Percentiles rank a stretch among this genome's conserved stretches.
Conservation (phyloP, 495 filamentous ascomycete species). For the Talaromyces nanjingensis region DNA sequence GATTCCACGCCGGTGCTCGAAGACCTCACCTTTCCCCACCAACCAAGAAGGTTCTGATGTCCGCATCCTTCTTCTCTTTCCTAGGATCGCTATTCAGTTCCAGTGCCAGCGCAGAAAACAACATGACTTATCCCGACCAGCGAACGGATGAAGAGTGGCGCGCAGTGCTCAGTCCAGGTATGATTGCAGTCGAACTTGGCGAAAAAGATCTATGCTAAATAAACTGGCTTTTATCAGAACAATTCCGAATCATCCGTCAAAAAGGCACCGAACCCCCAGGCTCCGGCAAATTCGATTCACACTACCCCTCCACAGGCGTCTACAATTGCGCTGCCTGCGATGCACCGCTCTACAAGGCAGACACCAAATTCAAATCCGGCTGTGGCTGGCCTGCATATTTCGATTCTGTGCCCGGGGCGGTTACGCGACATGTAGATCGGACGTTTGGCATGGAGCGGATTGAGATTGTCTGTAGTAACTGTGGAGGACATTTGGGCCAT, state of each 20-base stretch:
- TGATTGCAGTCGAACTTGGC: neutral
- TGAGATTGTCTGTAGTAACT: slow-evolving; percentile 91
- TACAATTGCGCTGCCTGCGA: slow-evolving; percentile 83
- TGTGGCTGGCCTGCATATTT: slow-evolving; percentile 99
- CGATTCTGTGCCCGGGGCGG: slow-evolving; percentile 84
- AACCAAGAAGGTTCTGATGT: slow-evolving; percentile 33
- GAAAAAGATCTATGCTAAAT: neutral
- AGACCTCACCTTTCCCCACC: slow-evolving; percentile 20
- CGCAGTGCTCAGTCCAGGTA: slow-evolving; percentile 71
- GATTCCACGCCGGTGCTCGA: slow-evolving; percentile 4
- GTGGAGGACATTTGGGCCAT: slow-evolving; percentile 92
- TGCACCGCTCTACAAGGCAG: slow-evolving; percentile 81
- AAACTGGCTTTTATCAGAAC: slow-evolving; percentile 46
- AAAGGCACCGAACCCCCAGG: slow-evolving; percentile 82
- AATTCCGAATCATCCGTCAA: slow-evolving; percentile 86
- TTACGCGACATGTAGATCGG: slow-evolving; percentile 69
- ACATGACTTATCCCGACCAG: slow-evolving; percentile 75
- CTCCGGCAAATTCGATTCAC: slow-evolving; percentile 80
- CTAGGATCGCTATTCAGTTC: slow-evolving; percentile 72
- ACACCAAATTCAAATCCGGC: slow-evolving; percentile 89
- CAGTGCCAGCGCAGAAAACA: slow-evolving; percentile 36
- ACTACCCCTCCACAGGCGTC: slow-evolving; percentile 63
- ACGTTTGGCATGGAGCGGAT: slow-evolving; percentile 77
- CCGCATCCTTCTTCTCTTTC: slow-evolving; percentile 70
- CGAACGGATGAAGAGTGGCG: slow-evolving; percentile 82